phyloP scores from a whole-genome alignment of 148 eudicot species.

The Rhododendron molle region DNA sequence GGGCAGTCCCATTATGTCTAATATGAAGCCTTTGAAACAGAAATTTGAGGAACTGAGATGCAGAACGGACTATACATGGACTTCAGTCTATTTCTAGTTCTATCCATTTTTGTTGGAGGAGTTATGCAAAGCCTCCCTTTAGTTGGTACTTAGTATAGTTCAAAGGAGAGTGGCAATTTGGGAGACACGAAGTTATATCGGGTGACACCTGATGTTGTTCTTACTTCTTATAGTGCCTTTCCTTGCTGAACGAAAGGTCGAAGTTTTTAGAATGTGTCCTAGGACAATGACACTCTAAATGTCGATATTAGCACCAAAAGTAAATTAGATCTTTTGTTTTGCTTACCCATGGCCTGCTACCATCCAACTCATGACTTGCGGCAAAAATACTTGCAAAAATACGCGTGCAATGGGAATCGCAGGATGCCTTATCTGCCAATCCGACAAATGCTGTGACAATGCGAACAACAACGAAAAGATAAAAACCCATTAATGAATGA shows the following conservation, averaged over 20 bases:
- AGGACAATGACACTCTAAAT: background rate
- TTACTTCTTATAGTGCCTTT: background rate
- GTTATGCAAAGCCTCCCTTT: background rate
- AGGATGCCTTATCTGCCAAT: slow-evolving; percentile 11
- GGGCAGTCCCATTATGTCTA: background rate
- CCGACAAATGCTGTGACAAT: background rate
- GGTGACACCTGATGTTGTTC: background rate
- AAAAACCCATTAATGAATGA: background rate
- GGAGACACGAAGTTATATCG: background rate
- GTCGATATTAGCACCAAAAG: background rate
- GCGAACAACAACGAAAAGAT: background rate
- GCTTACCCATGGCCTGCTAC: slow-evolving; percentile 17
- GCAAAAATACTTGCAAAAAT: slow-evolving; percentile 6
- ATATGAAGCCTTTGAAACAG: background rate
- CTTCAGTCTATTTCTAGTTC: background rate
- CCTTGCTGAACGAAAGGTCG: background rate
- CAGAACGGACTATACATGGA: background rate
- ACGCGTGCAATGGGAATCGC: background rate
- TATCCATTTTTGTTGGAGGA: background rate
- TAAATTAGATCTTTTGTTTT: background rate
- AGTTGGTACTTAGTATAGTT: background rate
- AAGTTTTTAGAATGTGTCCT: background rate
- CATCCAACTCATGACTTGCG: slow-evolving; percentile 15
- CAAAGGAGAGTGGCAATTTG: background rate
- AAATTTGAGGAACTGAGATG: background rate